Evolutionary conservation across 768 basidiomycete genomes (phyloP), one percentile per base, ranked within the genome.

Genomic region (Naganishia vishniacii): DNA sequence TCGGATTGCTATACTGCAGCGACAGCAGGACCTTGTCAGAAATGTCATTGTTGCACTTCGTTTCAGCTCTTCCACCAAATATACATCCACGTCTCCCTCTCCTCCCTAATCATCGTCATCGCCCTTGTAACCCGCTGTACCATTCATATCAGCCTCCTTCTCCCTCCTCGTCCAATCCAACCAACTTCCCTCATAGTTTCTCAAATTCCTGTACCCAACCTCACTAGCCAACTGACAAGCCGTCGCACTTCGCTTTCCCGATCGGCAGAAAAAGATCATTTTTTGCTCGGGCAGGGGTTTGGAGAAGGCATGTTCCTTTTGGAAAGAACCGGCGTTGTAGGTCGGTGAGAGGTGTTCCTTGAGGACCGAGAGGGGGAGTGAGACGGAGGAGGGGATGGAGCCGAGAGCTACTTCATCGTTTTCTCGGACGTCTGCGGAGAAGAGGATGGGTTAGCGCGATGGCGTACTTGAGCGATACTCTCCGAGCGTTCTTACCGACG

Each of bases 401-500:
- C 93, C 93, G 73, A 91, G 88, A 15, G 88, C 83, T 46, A 91
- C 88, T 75, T 95, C 93, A 68, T 89, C 85, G 0, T 87, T 88
- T 75, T 95, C 93, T 23, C 94, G 86, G n/a, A 97, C 93, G 60
- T 77, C 75, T 66, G 42, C 46, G 8, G 12, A 6, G 12, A 9
- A 47, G 29, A n/a, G 40, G 28, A n/a, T 48, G 26, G 28, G 13
- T 7, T 4, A 29, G 1, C n/a, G 5, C 32, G 51, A 4, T 6
- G 29, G n/a, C n/a, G n/a, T n/a, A n/a, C n/a, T n/a, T n/a, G n/a
- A 8, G 29, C 29, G 12, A 5, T n/a, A 26, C 46, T 20, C 28
- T 6, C 3, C 5, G 8, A 63, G 20, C 18, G 2, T 4, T 28
- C 65, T 29, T 56, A 66, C 65, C 65, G 28, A 77, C 62, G 49